Percentiles rank a stretch among this genome's conserved stretches.
phyloP scores from a whole-genome alignment of 169 alveolate species.

The Cryptosporidium xiaoi region DNA sequence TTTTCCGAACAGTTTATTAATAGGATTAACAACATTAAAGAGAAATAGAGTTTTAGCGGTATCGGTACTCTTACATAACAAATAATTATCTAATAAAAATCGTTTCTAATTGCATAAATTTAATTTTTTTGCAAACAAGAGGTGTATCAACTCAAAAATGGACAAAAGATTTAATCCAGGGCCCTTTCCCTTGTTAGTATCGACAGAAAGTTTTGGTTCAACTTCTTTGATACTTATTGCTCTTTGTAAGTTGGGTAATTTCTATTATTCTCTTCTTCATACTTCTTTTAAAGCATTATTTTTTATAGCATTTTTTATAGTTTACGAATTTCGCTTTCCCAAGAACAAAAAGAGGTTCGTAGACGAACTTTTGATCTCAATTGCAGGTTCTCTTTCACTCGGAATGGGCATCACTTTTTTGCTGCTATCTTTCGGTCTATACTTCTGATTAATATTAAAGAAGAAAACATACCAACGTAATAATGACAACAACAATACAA shows the following conservation, averaged over 20 bases:
- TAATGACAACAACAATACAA: background rate
- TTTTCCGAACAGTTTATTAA: too few relatives aligned
- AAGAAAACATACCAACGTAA: background rate
- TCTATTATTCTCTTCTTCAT: background rate
- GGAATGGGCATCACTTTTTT: constrained; percentile 61
- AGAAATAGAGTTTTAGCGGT: too few relatives aligned
- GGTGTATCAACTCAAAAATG: constrained; percentile 1
- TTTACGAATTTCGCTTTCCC: constrained; percentile 60
- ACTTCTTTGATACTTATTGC: constrained; percentile 15
- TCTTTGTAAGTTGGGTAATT: constrained; percentile 35
- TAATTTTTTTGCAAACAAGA: background rate
- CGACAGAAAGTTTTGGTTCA: constrained; percentile 41
- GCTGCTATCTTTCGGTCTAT: constrained; percentile 57
- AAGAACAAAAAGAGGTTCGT: constrained; percentile 7
- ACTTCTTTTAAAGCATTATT: constrained; percentile 28
- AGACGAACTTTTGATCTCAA: constrained; percentile 40
- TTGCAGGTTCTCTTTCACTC: constrained; percentile 53
- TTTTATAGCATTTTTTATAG: constrained; percentile 63
- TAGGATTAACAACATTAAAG: too few relatives aligned
- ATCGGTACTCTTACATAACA: too few relatives aligned
- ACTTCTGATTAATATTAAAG: constrained; percentile 10
- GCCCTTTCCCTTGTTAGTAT: constrained; percentile 53
- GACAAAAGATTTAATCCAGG: constrained; percentile 23
- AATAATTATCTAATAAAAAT: too few relatives aligned
- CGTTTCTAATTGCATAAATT: background rate